Conservation (phyloP, 352 stramenopile genomes). For the Globisporangium nagaii region DNA sequence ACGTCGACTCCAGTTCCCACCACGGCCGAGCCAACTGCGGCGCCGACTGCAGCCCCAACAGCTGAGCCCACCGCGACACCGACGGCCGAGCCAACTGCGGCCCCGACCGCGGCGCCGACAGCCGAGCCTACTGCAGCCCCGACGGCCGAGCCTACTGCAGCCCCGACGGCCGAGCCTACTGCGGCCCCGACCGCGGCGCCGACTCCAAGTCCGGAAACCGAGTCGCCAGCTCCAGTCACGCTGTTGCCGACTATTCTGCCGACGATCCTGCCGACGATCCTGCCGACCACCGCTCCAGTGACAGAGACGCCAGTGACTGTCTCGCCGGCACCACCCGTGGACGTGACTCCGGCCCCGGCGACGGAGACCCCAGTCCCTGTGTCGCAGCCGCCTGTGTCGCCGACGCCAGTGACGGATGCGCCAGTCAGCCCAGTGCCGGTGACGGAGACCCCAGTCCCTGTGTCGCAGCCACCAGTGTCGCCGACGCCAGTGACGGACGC, state of each 20-base stretch:
- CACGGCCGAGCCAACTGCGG: constrained; percentile 1
- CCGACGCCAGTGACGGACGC: constrained; percentile 1
- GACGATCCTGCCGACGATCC: constrained; percentile 13
- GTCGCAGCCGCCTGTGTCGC: background rate
- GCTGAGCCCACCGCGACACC: constrained; percentile 6
- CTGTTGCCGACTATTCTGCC: constrained; percentile 12
- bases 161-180: constrained; percentile 6
- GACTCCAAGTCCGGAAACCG: constrained; percentile 6
- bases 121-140: background rate
- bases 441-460: background rate
- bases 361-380: constrained; percentile 6
- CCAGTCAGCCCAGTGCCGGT: background rate
- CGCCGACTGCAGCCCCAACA: constrained; percentile 6
- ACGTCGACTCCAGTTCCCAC: background rate
- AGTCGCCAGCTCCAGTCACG: constrained; percentile 4
- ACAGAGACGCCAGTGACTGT: constrained; percentile 4
- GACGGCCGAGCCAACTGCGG: background rate
- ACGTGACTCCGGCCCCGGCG: background rate
- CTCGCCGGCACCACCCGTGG: too few species aligned
- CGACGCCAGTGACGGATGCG: background rate
- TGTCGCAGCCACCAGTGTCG: background rate
- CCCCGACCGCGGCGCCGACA: constrained; percentile 1
- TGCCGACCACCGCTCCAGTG: constrained; percentile 6
- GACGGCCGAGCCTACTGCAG: constrained; percentile 3
- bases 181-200: background rate